Percentiles rank a stretch among this genome's conserved stretches.
phyloP scores from a whole-genome alignment of 257 asterid species.

The Cruciata laevipes region DNA sequence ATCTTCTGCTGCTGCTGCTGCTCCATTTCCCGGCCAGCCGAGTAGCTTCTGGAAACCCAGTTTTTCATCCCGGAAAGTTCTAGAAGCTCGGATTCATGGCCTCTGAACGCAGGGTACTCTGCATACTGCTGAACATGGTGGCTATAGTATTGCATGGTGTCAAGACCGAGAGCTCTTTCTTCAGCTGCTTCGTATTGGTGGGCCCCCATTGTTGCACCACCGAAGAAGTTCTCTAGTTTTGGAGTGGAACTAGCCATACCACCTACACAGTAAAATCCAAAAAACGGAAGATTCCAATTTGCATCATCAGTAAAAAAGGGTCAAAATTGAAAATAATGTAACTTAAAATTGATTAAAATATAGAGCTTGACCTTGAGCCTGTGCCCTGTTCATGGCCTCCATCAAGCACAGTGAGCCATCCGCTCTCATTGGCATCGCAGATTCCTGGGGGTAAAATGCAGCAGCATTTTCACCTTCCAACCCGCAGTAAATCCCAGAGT shows the following conservation, averaged over 20 bases:
- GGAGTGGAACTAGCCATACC: slow-evolving; percentile 46
- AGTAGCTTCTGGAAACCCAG: slow-evolving; percentile 51
- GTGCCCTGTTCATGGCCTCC: slow-evolving; percentile 77
- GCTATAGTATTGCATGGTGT: slow-evolving; percentile 22
- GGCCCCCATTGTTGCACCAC: slow-evolving; percentile 63
- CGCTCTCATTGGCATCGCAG: slow-evolving; percentile 83
- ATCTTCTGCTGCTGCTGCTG: slow-evolving; percentile 25
- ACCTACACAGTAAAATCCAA: slow-evolving; percentile 28
- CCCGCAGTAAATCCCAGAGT: slow-evolving; percentile 56
- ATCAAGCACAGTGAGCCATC: slow-evolving; percentile 85
- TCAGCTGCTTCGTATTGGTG: slow-evolving; percentile 47
- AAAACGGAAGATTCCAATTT: slow-evolving; percentile 7
- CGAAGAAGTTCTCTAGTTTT: slow-evolving; percentile 81
- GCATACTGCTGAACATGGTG: slow-evolving; percentile 39
- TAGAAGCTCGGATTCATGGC: slow-evolving; percentile 32
- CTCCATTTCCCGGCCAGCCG: slow-evolving; percentile 27
- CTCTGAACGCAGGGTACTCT: slow-evolving; percentile 35
- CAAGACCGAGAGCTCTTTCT: slow-evolving; percentile 49
- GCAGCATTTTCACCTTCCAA: slow-evolving; percentile 40
- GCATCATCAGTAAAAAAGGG: slow-evolving; percentile 7
- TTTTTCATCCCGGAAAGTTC: slow-evolving; percentile 39
- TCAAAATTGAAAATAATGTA: no score
- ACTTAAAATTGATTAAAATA: no score
- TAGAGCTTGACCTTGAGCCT: slow-evolving; percentile 50
- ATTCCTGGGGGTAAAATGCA: slow-evolving; percentile 42